Conservation (phyloP, 345 rosid species). For the Salix caprea region DNA sequence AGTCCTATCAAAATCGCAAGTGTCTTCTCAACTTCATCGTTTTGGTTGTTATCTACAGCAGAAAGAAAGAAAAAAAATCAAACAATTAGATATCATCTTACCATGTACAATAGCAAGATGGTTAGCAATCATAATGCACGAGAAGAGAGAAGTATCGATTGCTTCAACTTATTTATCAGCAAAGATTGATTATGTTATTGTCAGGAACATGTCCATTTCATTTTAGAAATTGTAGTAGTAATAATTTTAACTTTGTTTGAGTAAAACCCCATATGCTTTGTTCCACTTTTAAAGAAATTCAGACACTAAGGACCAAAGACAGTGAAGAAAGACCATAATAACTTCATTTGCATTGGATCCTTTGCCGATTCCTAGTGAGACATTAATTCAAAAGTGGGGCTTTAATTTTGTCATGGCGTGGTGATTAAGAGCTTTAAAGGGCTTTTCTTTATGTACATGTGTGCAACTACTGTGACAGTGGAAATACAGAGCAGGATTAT, state of each 20-base stretch:
- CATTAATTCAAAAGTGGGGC: slow-evolving; percentile 26
- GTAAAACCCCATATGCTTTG: background rate
- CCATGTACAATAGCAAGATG: background rate
- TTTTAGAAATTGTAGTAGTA: background rate
- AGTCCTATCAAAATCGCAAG: slow-evolving; percentile 82
- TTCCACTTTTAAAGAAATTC: background rate
- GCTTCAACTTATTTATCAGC: background rate
- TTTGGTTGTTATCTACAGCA: slow-evolving; percentile 32
- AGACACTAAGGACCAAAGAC: background rate
- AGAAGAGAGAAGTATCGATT: background rate
- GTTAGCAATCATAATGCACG: no score
- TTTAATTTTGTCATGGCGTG: background rate
- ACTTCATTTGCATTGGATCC: slow-evolving; percentile 29
- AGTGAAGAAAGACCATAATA: background rate
- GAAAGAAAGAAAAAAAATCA: background rate
- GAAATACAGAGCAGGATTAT: background rate
- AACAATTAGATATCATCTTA: background rate
- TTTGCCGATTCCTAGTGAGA: slow-evolving; percentile 8
- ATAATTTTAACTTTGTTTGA: background rate
- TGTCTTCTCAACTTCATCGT: slow-evolving; percentile 84
- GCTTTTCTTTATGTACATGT: background rate
- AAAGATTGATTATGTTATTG: background rate
- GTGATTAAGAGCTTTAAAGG: slow-evolving; percentile 1
- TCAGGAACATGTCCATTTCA: slow-evolving; percentile 1
- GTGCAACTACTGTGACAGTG: slow-evolving; percentile 1